A percentile compares a stretch with the other conserved stretches of the same genome.
These are phyloP conservation scores for Phylloporus rhodoxanthus DNA, from an alignment of 768 basidiomycete genomes.

Conservation along the genomic window DNA sequence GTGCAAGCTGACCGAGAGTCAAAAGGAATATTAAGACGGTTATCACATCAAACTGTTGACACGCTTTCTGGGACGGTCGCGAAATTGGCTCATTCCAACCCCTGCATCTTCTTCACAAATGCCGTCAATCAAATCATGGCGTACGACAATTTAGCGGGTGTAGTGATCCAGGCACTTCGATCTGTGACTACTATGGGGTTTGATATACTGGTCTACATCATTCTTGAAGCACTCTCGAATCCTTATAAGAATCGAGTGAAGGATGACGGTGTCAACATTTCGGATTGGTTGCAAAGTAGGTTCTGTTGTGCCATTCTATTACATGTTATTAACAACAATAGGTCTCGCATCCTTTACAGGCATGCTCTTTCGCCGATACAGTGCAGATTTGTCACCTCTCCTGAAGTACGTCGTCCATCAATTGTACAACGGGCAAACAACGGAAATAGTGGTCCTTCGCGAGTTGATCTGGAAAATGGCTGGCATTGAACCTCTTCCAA, in stretches of 20 bases:
- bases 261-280: constrained; percentile 84
- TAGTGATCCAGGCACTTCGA: constrained; percentile 83
- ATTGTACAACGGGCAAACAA: constrained; percentile 72
- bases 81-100: constrained; percentile 92
- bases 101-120: constrained; percentile 82
- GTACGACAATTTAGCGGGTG: constrained; percentile 87
- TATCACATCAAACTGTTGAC: constrained; percentile 80
- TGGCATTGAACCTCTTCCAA: constrained; percentile 86
- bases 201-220: constrained; percentile 83
- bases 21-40: constrained; percentile 81
- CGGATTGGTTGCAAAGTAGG: constrained; percentile 90
- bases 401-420: constrained; percentile 91
- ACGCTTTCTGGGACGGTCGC: constrained; percentile 82
- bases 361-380: constrained; percentile 83
- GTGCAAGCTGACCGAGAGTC: constrained; percentile 84
- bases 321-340: constrained; percentile 31
- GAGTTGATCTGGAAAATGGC: constrained; percentile 96
- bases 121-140: constrained; percentile 93
- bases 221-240: constrained; percentile 84
- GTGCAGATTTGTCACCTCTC: constrained; percentile 75
- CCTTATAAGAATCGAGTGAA: constrained; percentile 78
- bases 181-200: constrained; percentile 92
- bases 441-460: constrained; percentile 86
- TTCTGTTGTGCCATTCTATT: constrained; percentile 15
- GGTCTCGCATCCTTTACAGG: constrained; percentile 92